Evolutionary conservation across 257 asterid species (phyloP).

Genomic region (Capsicum rhomboideum): DNA sequence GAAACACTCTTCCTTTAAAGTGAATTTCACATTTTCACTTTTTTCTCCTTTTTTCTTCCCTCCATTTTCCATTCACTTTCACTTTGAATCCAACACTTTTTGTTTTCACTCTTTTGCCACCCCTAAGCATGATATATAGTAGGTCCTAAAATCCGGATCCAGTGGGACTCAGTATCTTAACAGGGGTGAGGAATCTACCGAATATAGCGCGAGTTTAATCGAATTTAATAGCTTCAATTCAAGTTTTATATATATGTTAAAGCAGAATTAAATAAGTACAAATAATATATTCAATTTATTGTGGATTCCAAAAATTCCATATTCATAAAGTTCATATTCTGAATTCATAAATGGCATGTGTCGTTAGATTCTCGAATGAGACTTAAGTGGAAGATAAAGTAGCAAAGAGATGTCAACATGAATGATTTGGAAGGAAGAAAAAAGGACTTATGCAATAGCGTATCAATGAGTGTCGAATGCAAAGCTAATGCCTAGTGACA

Average conservation of each 20-base stretch:
- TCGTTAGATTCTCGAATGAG: background rate
- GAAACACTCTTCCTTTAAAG: too few species aligned
- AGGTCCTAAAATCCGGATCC: too few species aligned
- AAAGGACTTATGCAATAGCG: background rate
- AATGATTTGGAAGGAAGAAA: background rate
- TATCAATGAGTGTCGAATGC: background rate
- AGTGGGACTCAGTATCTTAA: too few species aligned
- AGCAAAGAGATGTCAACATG: background rate
- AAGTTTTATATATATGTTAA: background rate
- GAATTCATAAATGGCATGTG: background rate
- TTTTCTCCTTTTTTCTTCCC: too few species aligned
- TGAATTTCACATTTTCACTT: too few species aligned
- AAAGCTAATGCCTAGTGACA: background rate
- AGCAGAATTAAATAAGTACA: background rate
- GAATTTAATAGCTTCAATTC: too few species aligned
- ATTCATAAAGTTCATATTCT: background rate
- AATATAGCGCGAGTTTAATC: too few species aligned
- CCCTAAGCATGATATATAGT: too few species aligned
- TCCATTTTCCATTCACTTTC: too few species aligned
- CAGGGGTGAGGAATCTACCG: too few species aligned
- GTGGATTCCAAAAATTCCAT: accelerated
- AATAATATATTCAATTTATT: background rate
- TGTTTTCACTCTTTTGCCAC: too few species aligned
- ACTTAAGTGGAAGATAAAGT: background rate
- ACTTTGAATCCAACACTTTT: too few species aligned